Evolutionary conservation across 192 early-diverging fungal genomes (phyloP), one percentile per base, ranked within the genome.

Genomic region (Entomortierella parvispora): DNA sequence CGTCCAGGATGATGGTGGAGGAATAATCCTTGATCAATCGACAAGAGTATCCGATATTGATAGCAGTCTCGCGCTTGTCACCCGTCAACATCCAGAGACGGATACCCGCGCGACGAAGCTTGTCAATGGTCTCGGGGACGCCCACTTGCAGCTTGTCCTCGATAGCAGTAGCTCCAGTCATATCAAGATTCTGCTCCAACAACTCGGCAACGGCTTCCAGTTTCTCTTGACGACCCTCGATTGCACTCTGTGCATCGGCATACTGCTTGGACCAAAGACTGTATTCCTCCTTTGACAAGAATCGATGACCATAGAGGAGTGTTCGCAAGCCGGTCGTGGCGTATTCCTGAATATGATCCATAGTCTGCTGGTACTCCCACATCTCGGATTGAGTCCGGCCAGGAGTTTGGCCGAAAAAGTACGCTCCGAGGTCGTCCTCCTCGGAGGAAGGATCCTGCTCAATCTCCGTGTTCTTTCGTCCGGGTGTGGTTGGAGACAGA

Each of bases 71-170:
- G 22, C 90, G 84, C 79, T 95, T 96, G 70, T 97, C 95, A 31
- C 95, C 95, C 0, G 95, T 97, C 77, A 97, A 80, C 87, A 97
- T 92, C 94, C 95, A 97, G 33, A 97, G 81, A 37, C 88, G 87
- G 46, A 97, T 92, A 40, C 91, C 92, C 0, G 94, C 95, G 5
- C 84, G 75, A 0, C 91, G 87, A 31, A 97, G 83, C 52, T 86
- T 88, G 65, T 88, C 85, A 32, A 97, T 95, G 6, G 92, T 90
- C 65, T 94, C 93, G 2, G 94, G 92, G 0, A 97, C 95, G 17
- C 93, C 93, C 6, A 83, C 88, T 62, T 97, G 95, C 62, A 97
- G 72, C 55, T 92, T 89, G 68, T 97, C 95, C 67, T 97, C 95
- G 58, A 97, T 97, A 2, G 95, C 95, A 0, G 94, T 95, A 0